phyloP scores from a whole-genome alignment of 2,329 filamentous ascomycete species.

The Fusarium transvaalense region DNA sequence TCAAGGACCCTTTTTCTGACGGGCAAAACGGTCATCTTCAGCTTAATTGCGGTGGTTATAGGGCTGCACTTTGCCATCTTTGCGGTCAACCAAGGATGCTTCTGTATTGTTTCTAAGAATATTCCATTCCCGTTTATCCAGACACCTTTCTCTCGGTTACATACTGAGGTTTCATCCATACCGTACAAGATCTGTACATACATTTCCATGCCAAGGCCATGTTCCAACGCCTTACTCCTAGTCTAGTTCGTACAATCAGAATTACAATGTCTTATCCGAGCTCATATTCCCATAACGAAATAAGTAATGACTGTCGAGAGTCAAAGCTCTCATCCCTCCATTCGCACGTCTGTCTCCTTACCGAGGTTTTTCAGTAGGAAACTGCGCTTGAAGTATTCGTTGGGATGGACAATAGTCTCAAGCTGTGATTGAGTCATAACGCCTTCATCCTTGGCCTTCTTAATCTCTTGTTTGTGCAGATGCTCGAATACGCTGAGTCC shows the following conservation, averaged over 20 bases:
- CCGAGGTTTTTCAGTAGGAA: constrained; percentile 86
- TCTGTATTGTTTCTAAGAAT: constrained; percentile 31
- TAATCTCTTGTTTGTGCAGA: constrained; percentile 82
- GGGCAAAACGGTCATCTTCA: constrained; percentile 15
- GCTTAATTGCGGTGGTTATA: constrained; percentile 8
- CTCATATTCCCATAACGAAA: constrained; percentile 37
- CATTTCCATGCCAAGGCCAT: constrained; percentile 12
- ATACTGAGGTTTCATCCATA: constrained; percentile 2
- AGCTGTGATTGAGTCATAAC: constrained; percentile 80
- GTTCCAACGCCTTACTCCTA: constrained; percentile 43
- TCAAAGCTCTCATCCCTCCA: constrained; percentile 60
- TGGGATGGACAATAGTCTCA: constrained; percentile 96
- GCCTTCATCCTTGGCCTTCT: constrained; percentile 79
- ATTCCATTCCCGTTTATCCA: constrained; percentile 24
- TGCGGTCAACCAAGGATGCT: constrained; percentile 17
- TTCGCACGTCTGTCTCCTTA: constrained; percentile 67
- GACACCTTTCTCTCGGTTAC: constrained; percentile 7
- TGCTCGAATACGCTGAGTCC: constrained; percentile 84
- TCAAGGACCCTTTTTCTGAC: neutral
- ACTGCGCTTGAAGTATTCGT: constrained; percentile 97
- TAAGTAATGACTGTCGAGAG: neutral
- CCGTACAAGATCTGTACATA: constrained; percentile 4
- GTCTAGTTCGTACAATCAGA: constrained; percentile 23
- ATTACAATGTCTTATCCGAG: constrained; percentile 32
- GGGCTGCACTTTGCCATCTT: constrained; percentile 9